phyloP scores from a whole-genome alignment of 2,329 filamentous ascomycete species.

The Epichloe typhina region DNA sequence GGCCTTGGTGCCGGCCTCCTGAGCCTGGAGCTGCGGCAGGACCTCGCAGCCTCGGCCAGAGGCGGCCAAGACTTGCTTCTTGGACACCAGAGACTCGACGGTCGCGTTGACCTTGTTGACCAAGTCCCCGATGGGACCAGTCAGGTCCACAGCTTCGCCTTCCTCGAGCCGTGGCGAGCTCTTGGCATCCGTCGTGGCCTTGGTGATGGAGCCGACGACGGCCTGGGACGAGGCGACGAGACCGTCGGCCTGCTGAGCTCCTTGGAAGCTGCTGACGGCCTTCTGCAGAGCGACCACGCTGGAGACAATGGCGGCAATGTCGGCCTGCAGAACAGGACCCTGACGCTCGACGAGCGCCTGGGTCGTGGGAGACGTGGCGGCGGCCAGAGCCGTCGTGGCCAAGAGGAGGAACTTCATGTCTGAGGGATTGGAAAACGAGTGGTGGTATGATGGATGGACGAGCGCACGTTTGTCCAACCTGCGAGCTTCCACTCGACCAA shows the following conservation, averaged over 20 bases:
- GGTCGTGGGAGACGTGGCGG: too few species aligned
- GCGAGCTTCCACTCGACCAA: too few species aligned
- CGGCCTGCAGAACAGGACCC: background rate
- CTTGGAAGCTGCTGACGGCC: background rate
- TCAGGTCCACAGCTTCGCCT: background rate
- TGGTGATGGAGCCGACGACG: background rate
- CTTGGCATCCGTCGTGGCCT: background rate
- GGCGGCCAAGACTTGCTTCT: constrained; percentile 1
- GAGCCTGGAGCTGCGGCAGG: background rate
- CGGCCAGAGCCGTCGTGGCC: constrained; percentile 4
- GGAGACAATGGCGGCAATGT: background rate
- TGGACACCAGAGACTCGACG: background rate
- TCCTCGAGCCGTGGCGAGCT: background rate
- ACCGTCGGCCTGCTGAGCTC: background rate
- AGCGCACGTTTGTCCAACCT: background rate
- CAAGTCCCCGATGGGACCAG: background rate
- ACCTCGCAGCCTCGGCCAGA: constrained; percentile 4
- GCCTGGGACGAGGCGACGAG: background rate
- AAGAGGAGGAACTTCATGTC: constrained; percentile 6
- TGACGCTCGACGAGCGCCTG: background rate
- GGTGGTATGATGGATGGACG: background rate
- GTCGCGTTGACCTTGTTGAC: background rate
- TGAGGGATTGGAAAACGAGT: background rate
- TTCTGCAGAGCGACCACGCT: background rate
- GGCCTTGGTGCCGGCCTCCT: background rate